phyloP scores from a whole-genome alignment of 1,284 basidiomycete species.

The Fomitopsis pinicola region DNA sequence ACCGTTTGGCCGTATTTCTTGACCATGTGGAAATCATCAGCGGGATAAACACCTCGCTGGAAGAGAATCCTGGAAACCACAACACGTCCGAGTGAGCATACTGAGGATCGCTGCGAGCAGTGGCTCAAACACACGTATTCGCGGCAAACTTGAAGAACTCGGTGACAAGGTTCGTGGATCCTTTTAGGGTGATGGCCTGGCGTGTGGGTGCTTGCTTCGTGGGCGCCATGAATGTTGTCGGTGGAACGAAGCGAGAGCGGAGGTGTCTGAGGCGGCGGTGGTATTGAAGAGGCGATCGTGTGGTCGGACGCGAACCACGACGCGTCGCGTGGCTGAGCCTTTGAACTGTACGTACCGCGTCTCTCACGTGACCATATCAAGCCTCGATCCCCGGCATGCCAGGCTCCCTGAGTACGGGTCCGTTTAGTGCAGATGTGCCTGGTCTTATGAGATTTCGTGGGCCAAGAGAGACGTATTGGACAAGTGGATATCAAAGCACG shows the following conservation, averaged over 20 bases:
- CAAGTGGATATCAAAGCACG: too few species aligned
- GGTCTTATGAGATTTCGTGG: too few species aligned
- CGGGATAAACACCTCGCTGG: conserved; percentile 95
- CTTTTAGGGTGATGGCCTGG: conserved; percentile 90
- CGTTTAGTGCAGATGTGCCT: too few species aligned
- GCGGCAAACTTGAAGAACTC: conserved; percentile 99
- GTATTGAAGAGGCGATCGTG: conserved; percentile 1
- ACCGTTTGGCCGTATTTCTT: conserved; percentile 98
- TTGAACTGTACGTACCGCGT: conserved; percentile 9
- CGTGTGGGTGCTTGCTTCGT: conserved; percentile 64
- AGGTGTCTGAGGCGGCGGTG: neutral
- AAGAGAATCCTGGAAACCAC: conserved; percentile 76
- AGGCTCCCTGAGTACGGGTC: too few species aligned
- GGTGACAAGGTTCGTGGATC: conserved; percentile 91
- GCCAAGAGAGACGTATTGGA: too few species aligned
- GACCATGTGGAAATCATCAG: conserved; percentile 98
- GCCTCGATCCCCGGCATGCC: too few species aligned
- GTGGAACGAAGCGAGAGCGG: neutral
- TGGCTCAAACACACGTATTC: conserved; percentile 69
- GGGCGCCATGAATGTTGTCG: conserved; percentile 28
- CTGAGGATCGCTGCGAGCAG: conserved; percentile 1
- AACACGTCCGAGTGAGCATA: conserved; percentile 8
- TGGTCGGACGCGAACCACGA: conserved; percentile 13
- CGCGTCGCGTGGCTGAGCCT: conserved; percentile 3
- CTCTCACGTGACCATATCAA: conserved; percentile 12